Conservation (phyloP, 352 stramenopile species). For the Pythium oligandrum region DNA sequence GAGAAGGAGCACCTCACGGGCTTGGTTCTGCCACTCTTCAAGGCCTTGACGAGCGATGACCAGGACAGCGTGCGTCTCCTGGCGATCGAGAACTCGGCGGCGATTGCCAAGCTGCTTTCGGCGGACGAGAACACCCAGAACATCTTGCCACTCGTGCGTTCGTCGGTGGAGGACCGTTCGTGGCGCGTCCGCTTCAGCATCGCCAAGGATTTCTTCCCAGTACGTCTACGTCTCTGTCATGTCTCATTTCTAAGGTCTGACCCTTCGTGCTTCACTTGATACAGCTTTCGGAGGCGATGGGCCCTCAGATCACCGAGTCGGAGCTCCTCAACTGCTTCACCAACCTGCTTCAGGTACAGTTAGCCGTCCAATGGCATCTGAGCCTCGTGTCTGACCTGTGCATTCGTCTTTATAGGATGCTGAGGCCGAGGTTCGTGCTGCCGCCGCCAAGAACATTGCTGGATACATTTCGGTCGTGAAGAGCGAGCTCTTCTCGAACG, state of each 20-base stretch:
- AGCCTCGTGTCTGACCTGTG: too few relatives aligned
- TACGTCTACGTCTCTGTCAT: slow-evolving; percentile 12
- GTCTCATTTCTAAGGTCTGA: not conserved
- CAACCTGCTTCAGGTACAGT: slow-evolving; percentile 77
- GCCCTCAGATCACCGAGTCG: slow-evolving; percentile 71
- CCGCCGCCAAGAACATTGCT: slow-evolving; percentile 90
- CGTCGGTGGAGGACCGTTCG: slow-evolving; percentile 80
- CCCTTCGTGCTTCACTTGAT: not conserved
- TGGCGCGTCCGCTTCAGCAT: slow-evolving; percentile 94
- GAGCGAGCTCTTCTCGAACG: slow-evolving; percentile 83
- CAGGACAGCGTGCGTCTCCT: slow-evolving; percentile 94
- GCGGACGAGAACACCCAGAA: slow-evolving; percentile 74
- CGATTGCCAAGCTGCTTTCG: slow-evolving; percentile 68
- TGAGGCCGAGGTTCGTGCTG: slow-evolving; percentile 92
- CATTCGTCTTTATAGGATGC: slow-evolving; percentile 40
- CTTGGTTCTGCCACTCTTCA: slow-evolving; percentile 83
- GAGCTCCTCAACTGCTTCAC: slow-evolving; percentile 90
- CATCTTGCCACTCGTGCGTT: slow-evolving; percentile 70
- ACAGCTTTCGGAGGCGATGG: slow-evolving; percentile 72
- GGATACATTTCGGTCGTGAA: slow-evolving; percentile 91
- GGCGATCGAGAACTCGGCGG: slow-evolving; percentile 84
- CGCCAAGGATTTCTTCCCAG: slow-evolving; percentile 90
- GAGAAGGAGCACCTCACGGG: slow-evolving; percentile 70
- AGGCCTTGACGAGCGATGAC: slow-evolving; percentile 87
- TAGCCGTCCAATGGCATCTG: not conserved